phyloP scores from a whole-genome alignment of 768 basidiomycete genomes.

The Gloeostereum incarnatum region DNA sequence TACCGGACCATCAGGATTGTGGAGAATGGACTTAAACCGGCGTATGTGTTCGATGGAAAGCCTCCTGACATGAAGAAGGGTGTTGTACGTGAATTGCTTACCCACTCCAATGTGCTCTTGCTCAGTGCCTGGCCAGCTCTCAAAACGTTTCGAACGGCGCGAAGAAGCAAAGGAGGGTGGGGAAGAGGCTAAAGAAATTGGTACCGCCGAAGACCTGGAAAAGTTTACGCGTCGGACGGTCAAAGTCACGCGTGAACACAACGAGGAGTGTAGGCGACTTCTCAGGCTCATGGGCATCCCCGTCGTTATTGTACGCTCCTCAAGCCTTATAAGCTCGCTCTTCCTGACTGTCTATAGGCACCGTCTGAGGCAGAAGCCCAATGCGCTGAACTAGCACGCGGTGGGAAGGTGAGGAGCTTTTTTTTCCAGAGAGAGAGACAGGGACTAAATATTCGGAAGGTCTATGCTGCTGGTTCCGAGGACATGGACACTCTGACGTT shows the following conservation, averaged over 20 bases:
- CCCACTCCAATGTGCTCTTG: slow-evolving; percentile 3
- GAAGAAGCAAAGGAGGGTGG: slow-evolving; percentile 93
- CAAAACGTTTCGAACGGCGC: slow-evolving; percentile 86
- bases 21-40: slow-evolving; percentile 97
- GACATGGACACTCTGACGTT: slow-evolving; percentile 99
- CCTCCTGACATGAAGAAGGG: slow-evolving; percentile 96
- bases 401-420: slow-evolving; percentile 59
- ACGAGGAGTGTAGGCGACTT: slow-evolving; percentile 86
- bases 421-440: not conserved
- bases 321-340: not conserved
- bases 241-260: slow-evolving; percentile 91
- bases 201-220: slow-evolving; percentile 90
- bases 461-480: slow-evolving; percentile 96
- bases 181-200: slow-evolving; percentile 94
- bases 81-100: slow-evolving; percentile 57
- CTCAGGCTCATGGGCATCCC: slow-evolving; percentile 96
- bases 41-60: slow-evolving; percentile 97
- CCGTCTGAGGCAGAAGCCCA: slow-evolving; percentile 99
- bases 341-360: slow-evolving; percentile 42
- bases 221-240: slow-evolving; percentile 85
- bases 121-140: slow-evolving; percentile 47
- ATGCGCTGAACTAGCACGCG: slow-evolving; percentile 95
- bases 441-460: slow-evolving; percentile 31
- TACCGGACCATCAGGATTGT: slow-evolving; percentile 96
- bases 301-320: slow-evolving; percentile 65